Evolutionary conservation across 1,284 basidiomycete genomes (phyloP), one percentile per base, ranked within the genome.

Genomic region (Tilletia caries): DNA sequence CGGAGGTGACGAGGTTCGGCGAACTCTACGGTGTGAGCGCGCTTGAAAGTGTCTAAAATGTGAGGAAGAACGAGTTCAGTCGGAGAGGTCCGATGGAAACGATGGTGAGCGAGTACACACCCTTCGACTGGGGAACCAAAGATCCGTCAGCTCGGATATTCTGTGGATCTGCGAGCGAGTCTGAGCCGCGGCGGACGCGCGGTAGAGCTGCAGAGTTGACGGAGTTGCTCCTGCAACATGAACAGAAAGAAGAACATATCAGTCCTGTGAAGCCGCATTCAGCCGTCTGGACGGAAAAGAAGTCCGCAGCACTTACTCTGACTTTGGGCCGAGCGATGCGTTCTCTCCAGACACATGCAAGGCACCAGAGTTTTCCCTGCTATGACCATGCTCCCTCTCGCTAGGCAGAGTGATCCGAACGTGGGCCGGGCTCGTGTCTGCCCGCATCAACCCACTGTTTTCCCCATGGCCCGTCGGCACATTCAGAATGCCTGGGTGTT

Each of bases 11-110:
- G 69, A 79, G 75, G 81, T 5, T 86, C 85, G 18, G 85, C 84
- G 70, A 88, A 88, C 67, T 88, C 88, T 68, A 89, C 87, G 0
- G 88, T 89, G 71, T 86, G 86, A 1, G 86, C 86, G 1, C 87
- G 83, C 3, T 86, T 86, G 54, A 88, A 86, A 29, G 83, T 78
- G 41, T 83, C 83, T 66, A 76, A 13, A 15, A 41, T 41, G 15
- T 41, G 37, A 10, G 37, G 37, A 41, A 41, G 15, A 15, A 41
- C 15, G 10, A 41, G 37, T 6, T 41, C 37, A 41, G 37, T n/a
- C n/a, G n/a, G n/a, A n/a, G n/a, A n/a, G n/a, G n/a, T n/a, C n/a
- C n/a, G n/a, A n/a, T n/a, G n/a, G n/a, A n/a, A n/a, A n/a, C n/a
- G n/a, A n/a, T n/a, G n/a, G n/a, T n/a, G 37, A 10, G 37, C 37